Evolutionary conservation across 495 filamentous ascomycete species (phyloP), one percentile per base, ranked within the genome.

Genomic region (Glarea lozoyensis): DNA sequence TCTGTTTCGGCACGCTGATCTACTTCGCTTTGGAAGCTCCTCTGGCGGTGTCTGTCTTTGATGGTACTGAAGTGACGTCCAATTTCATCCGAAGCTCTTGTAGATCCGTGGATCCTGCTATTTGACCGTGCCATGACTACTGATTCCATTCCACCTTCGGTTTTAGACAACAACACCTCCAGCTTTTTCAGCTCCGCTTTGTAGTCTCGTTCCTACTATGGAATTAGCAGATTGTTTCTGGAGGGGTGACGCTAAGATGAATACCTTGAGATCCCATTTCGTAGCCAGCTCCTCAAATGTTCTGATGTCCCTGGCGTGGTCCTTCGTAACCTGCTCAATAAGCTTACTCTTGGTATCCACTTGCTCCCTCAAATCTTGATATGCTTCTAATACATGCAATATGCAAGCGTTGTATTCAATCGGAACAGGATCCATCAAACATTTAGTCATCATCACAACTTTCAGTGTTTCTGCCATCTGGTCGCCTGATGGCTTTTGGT

Each of bases 141-240:
- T 6, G 58, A 59, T 33, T 65, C 67, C 35, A 74, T 53, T 11
- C 71, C 71, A 37, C 67, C 62, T 19, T 60, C 60, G 10, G 63
- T 61, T 24, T 56, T 65, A 0, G 64, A 63, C 25, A 76, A 38
- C 10, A 68, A 45, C 5, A 73, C 50, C 47, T 74, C 72, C 4
- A 76, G 58, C 6, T 63, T 57, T 47, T 70, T 71, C 37, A 74
- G 56, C 42, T 76, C 69, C 0, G 56, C 50, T 36, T 62, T 68
- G 54, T 69, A 74, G 11, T 51, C 43, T 3, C 9, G 13, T 41
- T 57, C 50, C 21, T 50, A n/a, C n/a, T n/a, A n/a, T n/a, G n/a
- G n/a, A n/a, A n/a, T n/a, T n/a, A n/a, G n/a, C n/a, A n/a, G n/a
- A n/a, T n/a, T n/a, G n/a, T n/a, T n/a, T n/a, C n/a, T n/a, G n/a